Evolutionary conservation across 129 eudicot species (phyloP).

Genomic region (Scalesia atractyloides): DNA sequence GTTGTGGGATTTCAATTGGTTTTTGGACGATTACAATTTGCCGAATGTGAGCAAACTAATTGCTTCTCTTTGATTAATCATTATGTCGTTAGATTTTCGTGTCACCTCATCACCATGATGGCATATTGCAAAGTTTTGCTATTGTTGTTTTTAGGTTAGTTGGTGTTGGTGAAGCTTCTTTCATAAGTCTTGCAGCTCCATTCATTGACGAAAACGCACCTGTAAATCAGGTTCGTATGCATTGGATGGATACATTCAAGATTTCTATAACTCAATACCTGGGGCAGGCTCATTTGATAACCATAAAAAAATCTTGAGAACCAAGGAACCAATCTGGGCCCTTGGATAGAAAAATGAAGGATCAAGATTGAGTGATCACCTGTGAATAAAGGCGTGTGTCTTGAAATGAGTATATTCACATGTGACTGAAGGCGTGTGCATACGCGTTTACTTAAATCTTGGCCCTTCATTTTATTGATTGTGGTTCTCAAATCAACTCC

Average conservation of each 20-base stretch:
- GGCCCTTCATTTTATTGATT: background rate
- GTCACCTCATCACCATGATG: slow-evolving; percentile 11
- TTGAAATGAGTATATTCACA: background rate
- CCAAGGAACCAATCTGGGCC: background rate
- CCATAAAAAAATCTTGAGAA: background rate
- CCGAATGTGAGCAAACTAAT: slow-evolving; percentile 64
- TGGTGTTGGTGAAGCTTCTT: slow-evolving; percentile 99
- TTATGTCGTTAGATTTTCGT: background rate
- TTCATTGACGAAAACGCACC: slow-evolving; percentile 96
- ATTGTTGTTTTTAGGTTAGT: slow-evolving; percentile 60
- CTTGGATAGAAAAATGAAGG: background rate
- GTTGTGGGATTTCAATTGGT: slow-evolving; percentile 75
- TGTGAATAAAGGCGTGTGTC: background rate
- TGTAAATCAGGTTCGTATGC: slow-evolving; percentile 52
- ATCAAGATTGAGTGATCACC: background rate
- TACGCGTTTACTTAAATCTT: background rate
- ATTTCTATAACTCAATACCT: background rate
- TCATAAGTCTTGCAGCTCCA: slow-evolving; percentile 98
- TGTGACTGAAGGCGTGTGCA: background rate
- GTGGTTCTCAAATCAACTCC: background rate
- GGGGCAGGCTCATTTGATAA: background rate
- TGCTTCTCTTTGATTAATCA: background rate
- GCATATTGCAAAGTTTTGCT: slow-evolving; percentile 18
- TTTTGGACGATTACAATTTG: slow-evolving; percentile 78
- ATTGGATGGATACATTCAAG: background rate